Evolutionary conservation across 768 basidiomycete species (phyloP).

Genomic region (Dacryopinax spathularia): DNA sequence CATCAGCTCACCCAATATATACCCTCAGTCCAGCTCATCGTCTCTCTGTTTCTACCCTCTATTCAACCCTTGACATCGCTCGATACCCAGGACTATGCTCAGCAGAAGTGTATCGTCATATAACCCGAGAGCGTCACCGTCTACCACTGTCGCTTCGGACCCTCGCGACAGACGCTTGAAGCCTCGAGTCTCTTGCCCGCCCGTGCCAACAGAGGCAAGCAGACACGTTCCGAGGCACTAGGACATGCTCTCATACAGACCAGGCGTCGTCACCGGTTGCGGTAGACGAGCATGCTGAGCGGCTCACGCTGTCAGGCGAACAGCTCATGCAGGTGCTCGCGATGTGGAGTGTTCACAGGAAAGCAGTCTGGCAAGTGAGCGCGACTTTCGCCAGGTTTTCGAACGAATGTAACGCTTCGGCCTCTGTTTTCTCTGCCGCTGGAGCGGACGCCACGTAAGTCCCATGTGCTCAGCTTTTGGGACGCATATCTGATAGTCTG

Average conservation of each 20-base stretch:
- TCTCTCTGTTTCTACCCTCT: background rate
- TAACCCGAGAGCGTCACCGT: background rate
- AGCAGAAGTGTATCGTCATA: background rate
- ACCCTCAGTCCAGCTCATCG: background rate
- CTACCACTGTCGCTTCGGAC: background rate
- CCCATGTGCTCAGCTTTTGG: background rate
- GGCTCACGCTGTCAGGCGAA: background rate
- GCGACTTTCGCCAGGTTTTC: background rate
- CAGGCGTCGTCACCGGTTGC: background rate
- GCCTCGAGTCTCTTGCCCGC: background rate
- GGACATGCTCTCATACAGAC: background rate
- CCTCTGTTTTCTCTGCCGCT: background rate
- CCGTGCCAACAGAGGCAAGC: background rate
- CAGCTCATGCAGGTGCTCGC: background rate
- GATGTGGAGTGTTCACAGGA: background rate
- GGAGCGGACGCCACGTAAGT: background rate
- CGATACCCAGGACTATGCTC: too few relatives aligned
- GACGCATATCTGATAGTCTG: background rate
- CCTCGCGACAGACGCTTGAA: background rate
- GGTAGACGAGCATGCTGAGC: background rate
- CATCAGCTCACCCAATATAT: too few relatives aligned
- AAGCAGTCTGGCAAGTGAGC: conserved; percentile 1
- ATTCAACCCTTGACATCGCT: too few relatives aligned
- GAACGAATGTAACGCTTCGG: background rate
- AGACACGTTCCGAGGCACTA: background rate